These are phyloP conservation scores for Plectosphaerella plurivora DNA, from an alignment of 2,329 filamentous ascomycete species.

Conservation along the genomic window DNA sequence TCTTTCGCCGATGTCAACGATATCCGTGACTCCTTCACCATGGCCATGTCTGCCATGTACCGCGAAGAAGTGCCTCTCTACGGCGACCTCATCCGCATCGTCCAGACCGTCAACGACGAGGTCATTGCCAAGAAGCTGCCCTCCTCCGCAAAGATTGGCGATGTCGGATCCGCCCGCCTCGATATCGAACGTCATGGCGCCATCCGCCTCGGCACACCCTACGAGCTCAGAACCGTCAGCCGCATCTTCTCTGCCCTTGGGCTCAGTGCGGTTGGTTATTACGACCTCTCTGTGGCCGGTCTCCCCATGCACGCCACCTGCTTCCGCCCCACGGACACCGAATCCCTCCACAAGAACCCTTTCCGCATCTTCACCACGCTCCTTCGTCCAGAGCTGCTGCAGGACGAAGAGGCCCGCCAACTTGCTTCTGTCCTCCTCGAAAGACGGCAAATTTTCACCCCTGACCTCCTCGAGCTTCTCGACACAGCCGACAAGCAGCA, in stretches of 20 bases:
- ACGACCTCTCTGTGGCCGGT: slow-evolving; percentile 40
- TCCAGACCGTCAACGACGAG: slow-evolving; percentile 18
- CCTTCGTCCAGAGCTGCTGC: slow-evolving; percentile 35
- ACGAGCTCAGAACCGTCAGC: slow-evolving; percentile 35
- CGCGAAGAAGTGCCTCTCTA: slow-evolving; percentile 28
- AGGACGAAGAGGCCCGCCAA: slow-evolving; percentile 18
- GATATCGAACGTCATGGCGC: slow-evolving; percentile 36
- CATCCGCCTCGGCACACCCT: slow-evolving; percentile 39
- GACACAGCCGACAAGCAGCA: slow-evolving; percentile 24
- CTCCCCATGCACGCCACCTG: slow-evolving; percentile 48
- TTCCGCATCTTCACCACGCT: slow-evolving; percentile 35
- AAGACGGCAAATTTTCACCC: slow-evolving; percentile 35
- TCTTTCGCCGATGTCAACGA: slow-evolving; percentile 8
- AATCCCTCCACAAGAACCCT: slow-evolving; percentile 31
- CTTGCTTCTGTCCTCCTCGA: slow-evolving; percentile 27
- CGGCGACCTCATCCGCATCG: slow-evolving; percentile 23
- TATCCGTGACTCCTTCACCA: slow-evolving; percentile 20
- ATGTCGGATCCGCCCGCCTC: slow-evolving; percentile 1
- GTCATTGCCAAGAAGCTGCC: background rate
- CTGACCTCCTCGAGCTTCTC: slow-evolving; percentile 29
- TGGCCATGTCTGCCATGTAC: slow-evolving; percentile 29
- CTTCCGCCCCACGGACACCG: slow-evolving; percentile 35
- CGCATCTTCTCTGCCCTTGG: slow-evolving; percentile 42
- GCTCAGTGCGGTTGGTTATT: slow-evolving; percentile 47
- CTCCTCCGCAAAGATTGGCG: background rate